These are phyloP conservation scores for Avena insularis DNA, from an alignment of 176 grass and related monocot genomes.

Conservation along the genomic window DNA sequence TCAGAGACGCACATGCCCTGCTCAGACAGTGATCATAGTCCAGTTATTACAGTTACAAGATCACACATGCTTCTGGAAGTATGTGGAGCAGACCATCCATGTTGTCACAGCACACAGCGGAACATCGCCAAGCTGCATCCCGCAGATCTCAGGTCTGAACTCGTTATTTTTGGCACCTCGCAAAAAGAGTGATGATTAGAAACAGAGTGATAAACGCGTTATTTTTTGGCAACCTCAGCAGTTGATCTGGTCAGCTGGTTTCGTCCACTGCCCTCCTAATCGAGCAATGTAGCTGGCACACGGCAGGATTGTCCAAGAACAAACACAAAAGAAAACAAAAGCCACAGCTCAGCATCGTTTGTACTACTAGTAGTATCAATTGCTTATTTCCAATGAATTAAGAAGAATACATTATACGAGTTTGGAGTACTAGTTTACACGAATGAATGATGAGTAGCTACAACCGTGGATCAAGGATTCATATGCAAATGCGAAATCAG, in stretches of 20 bases:
- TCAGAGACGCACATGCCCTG: not conserved
- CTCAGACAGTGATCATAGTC: not conserved
- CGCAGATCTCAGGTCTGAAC: conserved; percentile 27
- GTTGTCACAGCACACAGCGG: not conserved
- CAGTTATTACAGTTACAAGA: conserved; percentile 1
- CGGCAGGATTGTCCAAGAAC: not conserved
- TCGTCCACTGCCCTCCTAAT: conserved; percentile 3
- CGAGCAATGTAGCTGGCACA: conserved; percentile 42
- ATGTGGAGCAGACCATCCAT: not conserved
- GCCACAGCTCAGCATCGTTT: conserved; percentile 10
- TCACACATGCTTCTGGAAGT: conserved; percentile 13
- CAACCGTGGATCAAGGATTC: not conserved
- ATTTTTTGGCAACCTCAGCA: not conserved
- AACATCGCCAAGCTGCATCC: not conserved
- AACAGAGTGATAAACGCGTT: not conserved
- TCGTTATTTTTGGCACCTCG: not conserved
- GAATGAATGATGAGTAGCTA: not conserved
- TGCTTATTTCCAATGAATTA: conserved; percentile 22
- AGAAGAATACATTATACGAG: conserved; percentile 33
- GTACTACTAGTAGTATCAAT: not conserved
- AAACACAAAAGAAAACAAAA: conserved; percentile 12
- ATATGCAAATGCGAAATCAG: not conserved
- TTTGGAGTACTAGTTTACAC: conserved; percentile 20
- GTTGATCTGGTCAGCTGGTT: conserved; percentile 40
- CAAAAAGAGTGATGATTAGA: conserved; percentile 31